These are phyloP conservation scores for Thielaviopsis punctulata DNA, from an alignment of 2,329 filamentous ascomycete species.

Conservation along the genomic window DNA sequence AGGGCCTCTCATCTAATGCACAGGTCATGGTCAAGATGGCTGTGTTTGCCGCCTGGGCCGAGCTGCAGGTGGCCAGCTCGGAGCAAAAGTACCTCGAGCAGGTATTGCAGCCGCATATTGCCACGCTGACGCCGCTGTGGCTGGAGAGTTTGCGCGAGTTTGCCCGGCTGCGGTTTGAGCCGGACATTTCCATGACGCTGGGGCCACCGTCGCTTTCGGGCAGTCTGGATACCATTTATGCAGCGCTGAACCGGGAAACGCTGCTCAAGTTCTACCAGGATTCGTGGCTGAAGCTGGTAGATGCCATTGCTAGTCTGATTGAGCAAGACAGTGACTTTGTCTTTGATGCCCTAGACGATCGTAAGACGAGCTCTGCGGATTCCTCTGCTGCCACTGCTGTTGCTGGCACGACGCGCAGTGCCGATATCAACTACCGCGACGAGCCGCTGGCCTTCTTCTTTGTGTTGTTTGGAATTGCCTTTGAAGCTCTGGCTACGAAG, in stretches of 20 bases:
- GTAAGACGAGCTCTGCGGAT: slow-evolving; percentile 32
- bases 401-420: slow-evolving; percentile 14
- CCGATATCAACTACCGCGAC: slow-evolving; percentile 92
- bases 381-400: not conserved
- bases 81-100: slow-evolving; percentile 81
- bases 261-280: slow-evolving; percentile 92
- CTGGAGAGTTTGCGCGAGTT: slow-evolving; percentile 85
- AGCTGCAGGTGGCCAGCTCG: slow-evolving; percentile 83
- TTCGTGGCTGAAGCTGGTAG: slow-evolving; percentile 88
- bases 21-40: slow-evolving; percentile 98
- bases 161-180: slow-evolving; percentile 82
- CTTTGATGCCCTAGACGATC: slow-evolving; percentile 89
- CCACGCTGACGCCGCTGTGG: slow-evolving; percentile 82
- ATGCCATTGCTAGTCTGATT: slow-evolving; percentile 91
- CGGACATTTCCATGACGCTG: slow-evolving; percentile 83
- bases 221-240: slow-evolving; percentile 84
- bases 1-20: slow-evolving; percentile 84
- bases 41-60: slow-evolving; percentile 92
- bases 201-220: slow-evolving; percentile 67
- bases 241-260: slow-evolving; percentile 85
- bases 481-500: slow-evolving; percentile 81
- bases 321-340: slow-evolving; percentile 97
- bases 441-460: slow-evolving; percentile 99
- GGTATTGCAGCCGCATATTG: slow-evolving; percentile 79
- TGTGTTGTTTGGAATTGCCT: slow-evolving; percentile 87